A percentile compares a stretch with the other conserved stretches of the same genome.
Evolutionary conservation across 2,329 filamentous ascomycete genomes (phyloP).

Genomic region (Ramularia collo-cygni): DNA sequence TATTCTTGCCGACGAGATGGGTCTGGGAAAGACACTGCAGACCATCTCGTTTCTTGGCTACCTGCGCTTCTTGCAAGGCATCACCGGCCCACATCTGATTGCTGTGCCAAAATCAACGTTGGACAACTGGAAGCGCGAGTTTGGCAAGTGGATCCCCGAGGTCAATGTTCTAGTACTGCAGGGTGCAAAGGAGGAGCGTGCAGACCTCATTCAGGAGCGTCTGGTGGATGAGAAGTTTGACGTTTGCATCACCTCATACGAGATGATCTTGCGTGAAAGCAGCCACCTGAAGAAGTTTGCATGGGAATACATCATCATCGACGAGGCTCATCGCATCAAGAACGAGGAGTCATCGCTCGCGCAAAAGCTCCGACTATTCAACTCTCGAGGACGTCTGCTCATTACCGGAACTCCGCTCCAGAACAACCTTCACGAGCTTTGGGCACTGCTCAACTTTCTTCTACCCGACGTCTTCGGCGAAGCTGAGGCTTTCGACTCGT

Average conservation of each 20-base stretch:
- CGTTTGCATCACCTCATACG: slow-evolving; percentile 96
- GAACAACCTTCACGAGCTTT: slow-evolving; percentile 96
- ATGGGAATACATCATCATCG: slow-evolving; percentile 99
- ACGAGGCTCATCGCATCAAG: slow-evolving; percentile 97
- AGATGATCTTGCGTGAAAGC: slow-evolving; percentile 97
- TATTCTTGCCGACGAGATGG: slow-evolving; percentile 98
- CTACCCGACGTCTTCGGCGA: slow-evolving; percentile 98
- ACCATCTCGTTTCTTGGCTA: slow-evolving; percentile 97
- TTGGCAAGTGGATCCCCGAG: slow-evolving; percentile 88
- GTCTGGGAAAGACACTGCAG: slow-evolving; percentile 92
- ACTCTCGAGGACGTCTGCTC: slow-evolving; percentile 86
- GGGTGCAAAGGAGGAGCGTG: slow-evolving; percentile 88
- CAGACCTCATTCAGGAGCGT: slow-evolving; percentile 79
- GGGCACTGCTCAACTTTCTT: slow-evolving; percentile 94
- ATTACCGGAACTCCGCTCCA: slow-evolving; percentile 96
- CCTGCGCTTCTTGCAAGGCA: slow-evolving; percentile 81
- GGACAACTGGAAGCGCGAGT: slow-evolving; percentile 97
- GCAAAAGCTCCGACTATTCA: slow-evolving; percentile 93
- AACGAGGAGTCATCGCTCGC: slow-evolving; percentile 97
- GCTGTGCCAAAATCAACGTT: slow-evolving; percentile 94
- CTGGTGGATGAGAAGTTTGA: slow-evolving; percentile 95
- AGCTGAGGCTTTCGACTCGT: slow-evolving; percentile 92
- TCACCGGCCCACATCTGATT: slow-evolving; percentile 83
- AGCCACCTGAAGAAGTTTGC: slow-evolving; percentile 92
- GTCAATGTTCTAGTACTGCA: slow-evolving; percentile 91